A percentile compares a stretch with the other conserved stretches of the same genome.
Conservation (phyloP, 2,329 filamentous ascomycete genomes). For the Venturia nashicola region DNA sequence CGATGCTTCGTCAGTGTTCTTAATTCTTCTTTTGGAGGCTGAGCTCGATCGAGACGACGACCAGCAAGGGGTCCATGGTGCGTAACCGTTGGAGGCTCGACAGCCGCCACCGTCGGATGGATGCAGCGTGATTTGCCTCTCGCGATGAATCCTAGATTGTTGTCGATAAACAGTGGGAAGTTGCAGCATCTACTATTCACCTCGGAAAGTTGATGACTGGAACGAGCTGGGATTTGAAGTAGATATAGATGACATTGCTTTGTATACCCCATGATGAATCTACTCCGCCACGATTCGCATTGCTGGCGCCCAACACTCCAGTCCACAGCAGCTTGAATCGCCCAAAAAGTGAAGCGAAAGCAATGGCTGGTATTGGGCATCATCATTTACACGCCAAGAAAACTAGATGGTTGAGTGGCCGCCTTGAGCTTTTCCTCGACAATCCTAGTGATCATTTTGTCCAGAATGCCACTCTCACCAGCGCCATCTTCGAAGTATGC, state of each 20-base stretch:
- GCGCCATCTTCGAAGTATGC: conserved; percentile 59
- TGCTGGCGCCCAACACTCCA: background rate
- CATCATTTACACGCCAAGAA: background rate
- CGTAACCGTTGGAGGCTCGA: background rate
- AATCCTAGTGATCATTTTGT: conserved; percentile 49
- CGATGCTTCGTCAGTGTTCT: background rate
- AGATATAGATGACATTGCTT: background rate
- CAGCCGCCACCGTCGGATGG: background rate
- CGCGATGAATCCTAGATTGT: too few relatives aligned
- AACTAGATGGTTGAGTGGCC: conserved; percentile 12
- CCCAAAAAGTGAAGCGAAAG: background rate
- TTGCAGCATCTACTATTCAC: too few relatives aligned
- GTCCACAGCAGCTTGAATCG: background rate
- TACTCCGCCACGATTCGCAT: background rate
- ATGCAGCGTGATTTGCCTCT: background rate
- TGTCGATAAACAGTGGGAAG: too few relatives aligned
- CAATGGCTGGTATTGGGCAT: background rate
- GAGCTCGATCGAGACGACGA: background rate
- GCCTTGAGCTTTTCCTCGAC: conserved; percentile 56
- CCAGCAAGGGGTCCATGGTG: background rate
- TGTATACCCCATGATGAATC: background rate
- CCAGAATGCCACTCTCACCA: conserved; percentile 36
- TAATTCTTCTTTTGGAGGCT: background rate
- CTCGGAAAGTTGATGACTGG: too few relatives aligned
- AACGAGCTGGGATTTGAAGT: background rate